Conservation (phyloP, 139 green algal species). For the Chlorokybus atmophyticus region DNA sequence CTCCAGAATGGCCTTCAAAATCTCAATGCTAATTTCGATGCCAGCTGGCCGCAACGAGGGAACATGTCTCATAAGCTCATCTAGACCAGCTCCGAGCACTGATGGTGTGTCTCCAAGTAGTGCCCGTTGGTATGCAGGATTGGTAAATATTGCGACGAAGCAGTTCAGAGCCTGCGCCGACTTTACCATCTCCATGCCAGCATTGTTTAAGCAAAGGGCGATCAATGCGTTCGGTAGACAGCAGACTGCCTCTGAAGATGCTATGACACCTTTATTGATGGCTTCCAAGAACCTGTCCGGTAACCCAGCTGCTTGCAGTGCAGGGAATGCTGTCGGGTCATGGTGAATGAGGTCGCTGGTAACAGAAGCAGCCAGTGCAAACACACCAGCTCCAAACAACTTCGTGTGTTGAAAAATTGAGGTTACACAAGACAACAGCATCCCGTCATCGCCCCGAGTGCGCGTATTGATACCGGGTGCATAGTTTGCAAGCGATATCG, state of each 20-base stretch:
- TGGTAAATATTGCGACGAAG: slow-evolving; percentile 67
- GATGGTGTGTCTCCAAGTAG: slow-evolving; percentile 57
- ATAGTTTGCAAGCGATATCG: slow-evolving; percentile 66
- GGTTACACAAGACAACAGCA: slow-evolving; percentile 42
- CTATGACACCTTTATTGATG: slow-evolving; percentile 44
- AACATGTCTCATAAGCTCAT: slow-evolving; percentile 84
- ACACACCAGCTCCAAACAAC: slow-evolving; percentile 77
- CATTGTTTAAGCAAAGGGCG: slow-evolving; percentile 74
- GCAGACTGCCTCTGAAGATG: slow-evolving; percentile 56
- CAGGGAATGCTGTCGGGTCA: slow-evolving; percentile 69
- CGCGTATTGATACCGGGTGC: slow-evolving; percentile 27
- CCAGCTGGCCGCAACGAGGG: slow-evolving; percentile 46
- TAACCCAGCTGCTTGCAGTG: slow-evolving; percentile 58
- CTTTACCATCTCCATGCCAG: slow-evolving; percentile 53
- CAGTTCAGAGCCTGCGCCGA: slow-evolving; percentile 41
- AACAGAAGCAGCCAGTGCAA: slow-evolving; percentile 70
- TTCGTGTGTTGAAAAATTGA: slow-evolving; percentile 49
- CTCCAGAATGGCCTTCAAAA: too few relatives aligned
- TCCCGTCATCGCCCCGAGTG: slow-evolving; percentile 14
- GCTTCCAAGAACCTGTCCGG: slow-evolving; percentile 59
- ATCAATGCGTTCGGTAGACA: slow-evolving; percentile 60
- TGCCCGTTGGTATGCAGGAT: slow-evolving; percentile 31
- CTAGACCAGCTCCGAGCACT: slow-evolving; percentile 61
- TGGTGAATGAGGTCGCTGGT: slow-evolving; percentile 80
- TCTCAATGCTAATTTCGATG: slow-evolving; percentile 46